Percentiles rank a stretch among this genome's conserved stretches.
These are phyloP conservation scores for Cetradonia linearis DNA, from an alignment of 495 filamentous ascomycete genomes.

Conservation along the genomic window DNA sequence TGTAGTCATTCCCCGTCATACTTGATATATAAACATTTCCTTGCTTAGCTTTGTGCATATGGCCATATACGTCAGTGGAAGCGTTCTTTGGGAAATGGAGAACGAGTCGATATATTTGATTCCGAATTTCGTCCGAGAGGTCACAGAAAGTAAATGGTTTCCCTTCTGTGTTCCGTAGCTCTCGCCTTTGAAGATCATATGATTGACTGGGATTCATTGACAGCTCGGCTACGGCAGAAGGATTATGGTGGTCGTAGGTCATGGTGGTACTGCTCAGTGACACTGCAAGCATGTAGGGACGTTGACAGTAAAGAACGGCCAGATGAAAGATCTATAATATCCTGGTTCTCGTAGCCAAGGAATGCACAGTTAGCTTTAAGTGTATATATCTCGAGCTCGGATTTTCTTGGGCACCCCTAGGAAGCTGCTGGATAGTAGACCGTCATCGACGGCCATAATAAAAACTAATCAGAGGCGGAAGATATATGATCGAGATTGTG, in stretches of 20 bases:
- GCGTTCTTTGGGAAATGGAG: neutral
- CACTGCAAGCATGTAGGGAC: too few species aligned
- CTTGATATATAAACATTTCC: neutral
- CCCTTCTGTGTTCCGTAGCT: neutral
- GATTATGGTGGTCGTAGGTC: neutral
- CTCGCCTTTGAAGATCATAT: neutral
- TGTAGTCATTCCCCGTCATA: neutral
- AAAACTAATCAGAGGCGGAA: too few species aligned
- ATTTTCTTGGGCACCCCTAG: too few species aligned
- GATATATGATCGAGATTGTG: too few species aligned
- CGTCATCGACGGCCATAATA: too few species aligned
- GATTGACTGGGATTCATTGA: neutral
- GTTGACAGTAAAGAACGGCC: too few species aligned
- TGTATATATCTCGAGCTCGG: too few species aligned
- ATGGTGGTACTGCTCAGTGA: neutral
- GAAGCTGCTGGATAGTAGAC: too few species aligned
- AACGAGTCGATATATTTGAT: neutral
- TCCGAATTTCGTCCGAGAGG: neutral
- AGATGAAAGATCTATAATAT: too few species aligned
- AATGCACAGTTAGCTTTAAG: too few species aligned
- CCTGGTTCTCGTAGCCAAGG: too few species aligned
- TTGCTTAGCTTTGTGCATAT: neutral
- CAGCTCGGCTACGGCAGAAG: neutral
- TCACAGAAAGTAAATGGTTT: neutral
- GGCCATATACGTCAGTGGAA: neutral